Conservation (phyloP, 2,329 filamentous ascomycete species). For the Trichoderma arundinaceum region DNA sequence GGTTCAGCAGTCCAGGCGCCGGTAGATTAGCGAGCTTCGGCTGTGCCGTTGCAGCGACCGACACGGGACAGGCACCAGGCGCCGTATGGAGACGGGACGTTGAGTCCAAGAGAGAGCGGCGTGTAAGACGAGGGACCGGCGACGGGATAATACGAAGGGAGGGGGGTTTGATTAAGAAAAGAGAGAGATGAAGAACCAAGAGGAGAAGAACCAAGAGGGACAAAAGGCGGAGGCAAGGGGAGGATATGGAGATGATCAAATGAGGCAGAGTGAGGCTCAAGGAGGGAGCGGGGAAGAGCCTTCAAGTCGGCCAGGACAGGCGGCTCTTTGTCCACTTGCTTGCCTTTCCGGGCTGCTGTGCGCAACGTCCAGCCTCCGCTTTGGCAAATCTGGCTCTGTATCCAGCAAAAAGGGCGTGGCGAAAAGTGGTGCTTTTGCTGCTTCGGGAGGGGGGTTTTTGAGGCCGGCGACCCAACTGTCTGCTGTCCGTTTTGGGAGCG, state of each 20-base stretch:
- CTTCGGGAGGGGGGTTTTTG: background rate
- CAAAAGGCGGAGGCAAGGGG: background rate
- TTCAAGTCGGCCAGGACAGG: background rate
- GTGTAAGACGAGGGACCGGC: background rate
- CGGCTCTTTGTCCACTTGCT: background rate
- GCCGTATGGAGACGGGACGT: background rate
- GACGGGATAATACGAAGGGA: background rate
- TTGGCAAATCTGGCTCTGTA: background rate
- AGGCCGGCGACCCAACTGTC: background rate
- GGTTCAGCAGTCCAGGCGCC: slow-evolving; percentile 23
- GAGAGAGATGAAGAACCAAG: background rate
- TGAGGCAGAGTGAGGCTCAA: background rate
- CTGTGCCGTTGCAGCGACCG: slow-evolving; percentile 23
- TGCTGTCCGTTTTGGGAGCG: no score
- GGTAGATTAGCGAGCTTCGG: slow-evolving; percentile 34
- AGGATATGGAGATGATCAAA: background rate
- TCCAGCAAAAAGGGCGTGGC: no score
- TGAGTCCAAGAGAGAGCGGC: background rate
- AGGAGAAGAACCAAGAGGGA: background rate
- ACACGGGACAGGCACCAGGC: background rate
- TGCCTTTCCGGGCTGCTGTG: background rate
- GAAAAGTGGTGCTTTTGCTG: background rate
- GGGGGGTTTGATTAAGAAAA: background rate
- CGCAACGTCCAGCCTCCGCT: background rate
- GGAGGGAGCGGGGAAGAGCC: background rate